Base-by-base conservation (phyloP, 2,329 filamentous ascomycete genomes). In the Drechmeria coniospora region DNA sequence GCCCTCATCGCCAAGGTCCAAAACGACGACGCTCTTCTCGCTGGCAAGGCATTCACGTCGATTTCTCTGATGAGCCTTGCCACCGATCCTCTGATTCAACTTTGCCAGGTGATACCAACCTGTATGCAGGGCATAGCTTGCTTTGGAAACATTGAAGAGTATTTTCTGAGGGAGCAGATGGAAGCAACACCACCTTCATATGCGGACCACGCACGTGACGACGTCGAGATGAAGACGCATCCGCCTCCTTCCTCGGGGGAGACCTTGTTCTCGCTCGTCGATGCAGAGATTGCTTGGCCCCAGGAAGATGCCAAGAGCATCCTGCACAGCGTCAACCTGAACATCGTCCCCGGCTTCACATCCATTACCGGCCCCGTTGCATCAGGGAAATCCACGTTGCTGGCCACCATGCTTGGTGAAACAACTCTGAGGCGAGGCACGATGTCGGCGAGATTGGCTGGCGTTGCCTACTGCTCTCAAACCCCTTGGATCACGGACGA, bases 71-170 rank as follows among this genome's bases (percentile, higher is more conserved):
- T 27, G 10, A 27, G 22, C 10, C 26, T 27, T n/a, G 15, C 19
- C 6, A 27, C 20, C 2, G 9, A 22, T n/a, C 26, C 26, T 5
- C 15, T 27, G 13, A 17, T 11, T 6, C 12, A 16, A 6, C 22
- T 27, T 13, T 23, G 27, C 21, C 15, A 29, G 22, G 27, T 21
- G 8, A n/a, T 29, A 14, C 22, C 27, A 4, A 21, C 27, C 2
- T 24, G 27, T 10, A 29, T 29, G 27, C 27, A 29, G 21, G 21
- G 15, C 9, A 14, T 29, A 6, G 27, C 27, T n/a, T 29, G 27
- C 15, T 24, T 29, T 6, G 20, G 14, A 4, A 18, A 20, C 6
- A 27, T 27, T 16, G 26, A 27, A 15, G 20, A 10, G 26, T 22
- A 27, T n/a, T 27, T 13, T 15, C 15, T 20, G 8, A 27, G 17